phyloP scores from a whole-genome alignment of 2,329 filamentous ascomycete genomes.

The Mycosphaerelloides madeirae region DNA sequence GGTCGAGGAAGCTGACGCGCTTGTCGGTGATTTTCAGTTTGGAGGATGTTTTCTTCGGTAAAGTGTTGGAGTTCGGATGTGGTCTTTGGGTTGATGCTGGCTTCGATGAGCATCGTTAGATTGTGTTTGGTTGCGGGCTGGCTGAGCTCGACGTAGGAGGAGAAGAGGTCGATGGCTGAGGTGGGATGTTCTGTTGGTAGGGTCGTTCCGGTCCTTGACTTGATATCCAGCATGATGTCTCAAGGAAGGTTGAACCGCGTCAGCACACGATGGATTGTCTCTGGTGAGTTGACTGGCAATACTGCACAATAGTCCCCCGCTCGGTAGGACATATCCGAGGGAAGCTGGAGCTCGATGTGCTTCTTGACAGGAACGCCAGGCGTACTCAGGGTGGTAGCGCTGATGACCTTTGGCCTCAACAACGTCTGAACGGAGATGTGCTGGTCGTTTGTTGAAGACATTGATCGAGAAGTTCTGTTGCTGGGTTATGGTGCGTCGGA shows the following conservation, averaged over 20 bases:
- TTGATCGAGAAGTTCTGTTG: constrained; percentile 47
- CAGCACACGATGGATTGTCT: constrained; percentile 60
- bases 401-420: constrained; percentile 56
- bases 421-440: constrained; percentile 59
- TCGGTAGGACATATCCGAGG: constrained; percentile 55
- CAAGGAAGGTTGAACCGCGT: constrained; percentile 61
- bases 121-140: constrained; percentile 67
- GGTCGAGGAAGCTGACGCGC: constrained; percentile 58
- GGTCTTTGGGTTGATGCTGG: constrained; percentile 44
- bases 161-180: constrained; percentile 59
- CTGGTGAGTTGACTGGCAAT: constrained; percentile 60
- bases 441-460: constrained; percentile 51
- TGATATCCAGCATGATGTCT: constrained; percentile 51
- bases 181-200: constrained; percentile 60
- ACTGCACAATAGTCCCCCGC: constrained; percentile 70
- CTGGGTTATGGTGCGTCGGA: constrained; percentile 4
- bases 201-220: constrained; percentile 57
- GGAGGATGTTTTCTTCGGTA: constrained; percentile 38
- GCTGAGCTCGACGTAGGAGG: constrained; percentile 67
- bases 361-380: constrained; percentile 54
- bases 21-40: constrained; percentile 35
- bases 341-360: constrained; percentile 43
- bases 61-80: constrained; percentile 48
- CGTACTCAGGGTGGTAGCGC: constrained; percentile 49
- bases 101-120: constrained; percentile 47